Evolutionary conservation across 1,284 basidiomycete species (phyloP).

Genomic region (Pascua guehoae): DNA sequence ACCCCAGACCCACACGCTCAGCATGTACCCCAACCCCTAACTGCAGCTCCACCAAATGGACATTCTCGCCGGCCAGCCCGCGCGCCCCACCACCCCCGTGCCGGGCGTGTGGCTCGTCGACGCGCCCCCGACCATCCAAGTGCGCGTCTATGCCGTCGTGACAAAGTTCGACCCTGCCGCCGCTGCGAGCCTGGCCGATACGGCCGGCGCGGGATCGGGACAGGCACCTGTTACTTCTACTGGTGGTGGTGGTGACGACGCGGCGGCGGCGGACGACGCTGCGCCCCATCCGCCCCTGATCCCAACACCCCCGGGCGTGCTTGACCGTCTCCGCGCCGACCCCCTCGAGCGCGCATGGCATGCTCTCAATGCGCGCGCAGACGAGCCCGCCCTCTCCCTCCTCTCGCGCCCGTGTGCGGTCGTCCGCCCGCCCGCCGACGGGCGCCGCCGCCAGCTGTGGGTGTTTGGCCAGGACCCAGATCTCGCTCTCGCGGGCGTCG

Average conservation of each 20-base stretch:
- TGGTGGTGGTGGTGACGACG: not conserved
- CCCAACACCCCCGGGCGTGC: not conserved
- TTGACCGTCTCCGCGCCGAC: conserved; percentile 15
- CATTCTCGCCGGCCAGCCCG: conserved; percentile 16
- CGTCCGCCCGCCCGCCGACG: conserved; percentile 3
- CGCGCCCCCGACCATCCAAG: conserved; percentile 21
- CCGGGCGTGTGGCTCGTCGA: conserved; percentile 31
- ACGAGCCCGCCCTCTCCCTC: conserved; percentile 1
- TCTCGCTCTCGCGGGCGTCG: not conserved
- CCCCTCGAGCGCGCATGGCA: conserved; percentile 29
- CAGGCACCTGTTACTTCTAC: not conserved
- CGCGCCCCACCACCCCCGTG: conserved; percentile 19
- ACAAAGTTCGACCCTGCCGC: no score
- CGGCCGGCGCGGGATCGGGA: not conserved
- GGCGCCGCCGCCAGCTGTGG: conserved; percentile 12
- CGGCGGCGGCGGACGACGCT: not conserved
- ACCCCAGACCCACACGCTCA: no score
- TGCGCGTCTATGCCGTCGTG: conserved; percentile 11
- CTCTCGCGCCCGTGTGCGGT: conserved; percentile 10
- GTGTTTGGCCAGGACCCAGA: conserved; percentile 9
- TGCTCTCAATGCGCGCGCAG: conserved; percentile 15
- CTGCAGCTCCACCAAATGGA: conserved; percentile 1
- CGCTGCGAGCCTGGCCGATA: no score
- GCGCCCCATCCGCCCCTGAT: not conserved
- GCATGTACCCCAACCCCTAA: no score